A percentile compares a stretch with the other conserved stretches of the same genome.
These are phyloP conservation scores for Paramecium tetraurelia DNA, from an alignment of 73 alveolate species.

Conservation along the genomic window DNA sequence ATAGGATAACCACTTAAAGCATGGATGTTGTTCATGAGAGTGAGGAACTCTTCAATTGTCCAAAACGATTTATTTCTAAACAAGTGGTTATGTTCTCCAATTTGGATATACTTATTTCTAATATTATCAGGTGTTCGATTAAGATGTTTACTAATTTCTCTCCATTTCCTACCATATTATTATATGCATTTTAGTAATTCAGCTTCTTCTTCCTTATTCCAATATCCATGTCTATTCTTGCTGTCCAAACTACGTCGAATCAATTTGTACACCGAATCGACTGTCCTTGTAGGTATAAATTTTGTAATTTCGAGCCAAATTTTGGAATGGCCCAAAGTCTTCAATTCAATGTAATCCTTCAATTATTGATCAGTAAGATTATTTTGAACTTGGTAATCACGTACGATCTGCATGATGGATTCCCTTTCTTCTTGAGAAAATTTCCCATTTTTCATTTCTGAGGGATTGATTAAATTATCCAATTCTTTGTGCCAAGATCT, in stretches of 20 bases:
- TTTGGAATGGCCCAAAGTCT: background rate
- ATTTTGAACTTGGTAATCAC: background rate
- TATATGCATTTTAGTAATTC: background rate
- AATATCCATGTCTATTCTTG: background rate
- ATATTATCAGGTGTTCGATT: slow-evolving; percentile 42
- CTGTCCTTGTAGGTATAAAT: background rate
- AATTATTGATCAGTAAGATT: background rate
- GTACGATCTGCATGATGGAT: background rate
- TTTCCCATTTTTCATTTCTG: background rate
- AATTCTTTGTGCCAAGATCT: background rate
- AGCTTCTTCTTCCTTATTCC: slow-evolving; percentile 23
- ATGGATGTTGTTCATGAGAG: background rate
- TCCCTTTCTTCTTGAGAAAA: background rate
- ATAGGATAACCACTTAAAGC: background rate
- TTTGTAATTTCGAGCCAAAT: slow-evolving; percentile 13
- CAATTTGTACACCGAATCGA: background rate
- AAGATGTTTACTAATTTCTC: slow-evolving; percentile 14
- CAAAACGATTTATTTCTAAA: background rate
- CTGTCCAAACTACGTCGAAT: background rate
- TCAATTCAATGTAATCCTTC: background rate
- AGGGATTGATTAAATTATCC: background rate
- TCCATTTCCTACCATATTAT: slow-evolving; percentile 34
- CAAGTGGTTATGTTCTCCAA: background rate
- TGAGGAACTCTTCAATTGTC: background rate
- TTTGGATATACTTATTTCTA: background rate